Conservation (phyloP, 805 yeast species). For the Saccharomycopsis guyanensis region DNA sequence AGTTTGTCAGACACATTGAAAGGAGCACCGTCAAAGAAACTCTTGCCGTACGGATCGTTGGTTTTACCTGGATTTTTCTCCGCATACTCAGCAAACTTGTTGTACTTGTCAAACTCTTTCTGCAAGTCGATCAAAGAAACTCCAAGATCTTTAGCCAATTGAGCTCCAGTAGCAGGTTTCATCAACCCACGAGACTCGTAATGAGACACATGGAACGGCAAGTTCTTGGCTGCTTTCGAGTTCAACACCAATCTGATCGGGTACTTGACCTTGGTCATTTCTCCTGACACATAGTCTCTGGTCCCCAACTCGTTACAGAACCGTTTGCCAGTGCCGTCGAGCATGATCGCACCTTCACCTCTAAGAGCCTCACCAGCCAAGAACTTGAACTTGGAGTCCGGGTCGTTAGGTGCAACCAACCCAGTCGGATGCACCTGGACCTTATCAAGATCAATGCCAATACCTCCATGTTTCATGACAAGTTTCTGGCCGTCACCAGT, state of each 20-base stretch:
- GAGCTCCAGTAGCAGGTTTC: slow-evolving; percentile 38
- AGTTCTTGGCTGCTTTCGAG: slow-evolving; percentile 36
- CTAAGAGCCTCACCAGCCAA: slow-evolving; percentile 61
- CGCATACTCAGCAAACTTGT: slow-evolving; percentile 29
- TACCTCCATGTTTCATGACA: slow-evolving; percentile 42
- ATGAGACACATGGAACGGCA: slow-evolving; percentile 47
- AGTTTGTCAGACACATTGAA: slow-evolving; percentile 31
- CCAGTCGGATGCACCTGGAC: slow-evolving; percentile 68
- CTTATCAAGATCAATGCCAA: slow-evolving; percentile 54
- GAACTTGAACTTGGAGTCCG: slow-evolving; percentile 41
- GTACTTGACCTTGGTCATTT: slow-evolving; percentile 37
- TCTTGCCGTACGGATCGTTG: slow-evolving; percentile 37
- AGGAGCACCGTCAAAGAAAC: slow-evolving; percentile 42
- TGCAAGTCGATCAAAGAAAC: slow-evolving; percentile 27
- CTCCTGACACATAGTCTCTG: slow-evolving; percentile 52
- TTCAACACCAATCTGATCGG: slow-evolving; percentile 47
- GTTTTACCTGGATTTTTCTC: slow-evolving; percentile 28
- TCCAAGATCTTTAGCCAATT: slow-evolving; percentile 37
- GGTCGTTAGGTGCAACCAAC: slow-evolving; percentile 46
- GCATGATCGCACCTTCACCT: slow-evolving; percentile 58
- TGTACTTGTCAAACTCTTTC: slow-evolving; percentile 34
- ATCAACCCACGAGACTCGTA: slow-evolving; percentile 49
- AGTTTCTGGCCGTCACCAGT: slow-evolving; percentile 59
- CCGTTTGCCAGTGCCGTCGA: slow-evolving; percentile 44
- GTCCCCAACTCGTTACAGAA: slow-evolving; percentile 56